These are phyloP conservation scores for Globisporangium cylindrosporum DNA, from an alignment of 352 stramenopile species.

Conservation along the genomic window DNA sequence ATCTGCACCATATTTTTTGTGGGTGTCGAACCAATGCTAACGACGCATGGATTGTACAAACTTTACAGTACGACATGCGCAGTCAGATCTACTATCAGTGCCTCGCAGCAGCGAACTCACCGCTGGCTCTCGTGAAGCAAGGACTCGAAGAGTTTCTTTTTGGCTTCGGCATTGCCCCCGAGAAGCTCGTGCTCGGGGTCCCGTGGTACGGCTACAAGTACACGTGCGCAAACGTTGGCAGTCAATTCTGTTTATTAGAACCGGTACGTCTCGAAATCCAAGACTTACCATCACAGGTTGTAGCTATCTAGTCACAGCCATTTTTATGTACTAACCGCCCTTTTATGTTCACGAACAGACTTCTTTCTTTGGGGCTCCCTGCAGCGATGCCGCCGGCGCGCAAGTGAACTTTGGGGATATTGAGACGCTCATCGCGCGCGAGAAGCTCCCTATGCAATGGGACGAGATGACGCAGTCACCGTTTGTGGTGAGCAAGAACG, in stretches of 20 bases:
- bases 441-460: constrained; percentile 39
- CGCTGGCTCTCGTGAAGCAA: constrained; percentile 61
- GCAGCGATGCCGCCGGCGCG: constrained; percentile 64
- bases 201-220: constrained; percentile 93
- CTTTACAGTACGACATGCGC: constrained; percentile 84
- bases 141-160: constrained; percentile 78
- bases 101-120: constrained; percentile 83
- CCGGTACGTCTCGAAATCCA: constrained; percentile 14
- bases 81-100: constrained; percentile 91
- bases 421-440: constrained; percentile 27
- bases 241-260: constrained; percentile 28
- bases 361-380: constrained; percentile 71
- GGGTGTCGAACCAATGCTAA: background rate
- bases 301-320: background rate
- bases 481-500: constrained; percentile 12
- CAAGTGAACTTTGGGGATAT: constrained; percentile 67
- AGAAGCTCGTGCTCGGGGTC: constrained; percentile 88
- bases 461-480: constrained; percentile 53
- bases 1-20: background rate
- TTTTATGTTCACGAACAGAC: constrained; percentile 25
- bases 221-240: constrained; percentile 33
- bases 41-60: background rate
- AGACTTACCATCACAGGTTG: background rate
- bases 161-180: constrained; percentile 44
- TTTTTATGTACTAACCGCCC: background rate